Conservation (phyloP, 2,329 filamentous ascomycete genomes). For the Colletotrichum sp. region DNA sequence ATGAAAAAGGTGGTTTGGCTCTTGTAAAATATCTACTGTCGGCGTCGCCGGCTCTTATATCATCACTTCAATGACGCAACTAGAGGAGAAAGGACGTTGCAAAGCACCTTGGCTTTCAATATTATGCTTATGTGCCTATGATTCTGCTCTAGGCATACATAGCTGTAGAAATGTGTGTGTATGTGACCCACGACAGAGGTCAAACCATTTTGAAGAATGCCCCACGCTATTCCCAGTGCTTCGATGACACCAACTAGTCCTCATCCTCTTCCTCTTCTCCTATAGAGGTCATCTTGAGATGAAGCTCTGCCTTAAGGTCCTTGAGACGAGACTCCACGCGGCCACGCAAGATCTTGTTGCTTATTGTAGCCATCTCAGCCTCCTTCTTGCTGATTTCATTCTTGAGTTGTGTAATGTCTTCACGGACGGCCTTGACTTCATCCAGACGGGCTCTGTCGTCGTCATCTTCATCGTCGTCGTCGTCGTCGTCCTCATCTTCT, state of each 20-base stretch:
- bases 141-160: background rate
- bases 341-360: slow-evolving; percentile 53
- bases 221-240: background rate
- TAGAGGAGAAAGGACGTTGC: background rate
- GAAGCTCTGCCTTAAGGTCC: slow-evolving; percentile 49
- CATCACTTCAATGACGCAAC: background rate
- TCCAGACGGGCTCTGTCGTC: slow-evolving; percentile 55
- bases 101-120: background rate
- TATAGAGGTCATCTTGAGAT: slow-evolving; percentile 49
- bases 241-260: background rate
- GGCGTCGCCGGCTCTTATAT: slow-evolving; percentile 5
- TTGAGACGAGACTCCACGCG: slow-evolving; percentile 57
- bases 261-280: slow-evolving; percentile 30
- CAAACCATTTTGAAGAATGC: background rate
- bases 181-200: background rate
- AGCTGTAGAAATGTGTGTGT: background rate
- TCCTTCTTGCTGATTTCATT: slow-evolving; percentile 53
- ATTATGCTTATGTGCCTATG: background rate
- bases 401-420: slow-evolving; percentile 59
- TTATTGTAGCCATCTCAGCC: slow-evolving; percentile 46
- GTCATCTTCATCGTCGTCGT: slow-evolving; percentile 59
- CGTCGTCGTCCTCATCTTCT: slow-evolving; percentile 56
- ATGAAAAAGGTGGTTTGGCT: background rate
- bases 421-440: slow-evolving; percentile 59
- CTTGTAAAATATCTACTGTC: slow-evolving; percentile 19